Percentiles rank a stretch among this genome's conserved stretches.
These are phyloP conservation scores for Alternaria infectoria DNA, from an alignment of 2,329 filamentous ascomycete species.

Conservation along the genomic window DNA sequence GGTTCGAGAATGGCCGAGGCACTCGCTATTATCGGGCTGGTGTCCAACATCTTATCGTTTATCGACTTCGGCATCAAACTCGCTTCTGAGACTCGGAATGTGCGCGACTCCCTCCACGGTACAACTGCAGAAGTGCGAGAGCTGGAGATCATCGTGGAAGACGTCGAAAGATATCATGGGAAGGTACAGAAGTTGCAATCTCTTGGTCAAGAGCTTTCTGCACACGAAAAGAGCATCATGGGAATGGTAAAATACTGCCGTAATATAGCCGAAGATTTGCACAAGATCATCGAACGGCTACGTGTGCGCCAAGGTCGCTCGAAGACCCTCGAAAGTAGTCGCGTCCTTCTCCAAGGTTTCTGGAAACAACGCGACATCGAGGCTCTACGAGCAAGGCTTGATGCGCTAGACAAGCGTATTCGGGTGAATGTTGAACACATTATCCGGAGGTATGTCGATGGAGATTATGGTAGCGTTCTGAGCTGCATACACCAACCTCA, in stretches of 20 bases:
- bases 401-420: background rate
- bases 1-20: background rate
- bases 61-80: background rate
- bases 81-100: background rate
- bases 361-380: background rate
- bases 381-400: background rate
- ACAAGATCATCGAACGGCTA: background rate
- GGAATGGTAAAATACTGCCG: background rate
- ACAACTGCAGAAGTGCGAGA: background rate
- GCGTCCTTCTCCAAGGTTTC: background rate
- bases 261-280: background rate
- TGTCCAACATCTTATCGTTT: background rate
- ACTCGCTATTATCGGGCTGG: background rate
- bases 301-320: background rate
- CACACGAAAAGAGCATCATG: background rate
- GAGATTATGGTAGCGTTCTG: background rate
- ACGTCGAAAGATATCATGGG: background rate
- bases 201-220: background rate
- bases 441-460: background rate
- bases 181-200: fast-evolving
- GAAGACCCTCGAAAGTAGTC: background rate
- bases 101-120: background rate
- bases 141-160: background rate
- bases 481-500: background rate
- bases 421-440: background rate